These are phyloP conservation scores for Candida sanyiensis DNA, from an alignment of 805 yeast genomes.

Conservation along the genomic window DNA sequence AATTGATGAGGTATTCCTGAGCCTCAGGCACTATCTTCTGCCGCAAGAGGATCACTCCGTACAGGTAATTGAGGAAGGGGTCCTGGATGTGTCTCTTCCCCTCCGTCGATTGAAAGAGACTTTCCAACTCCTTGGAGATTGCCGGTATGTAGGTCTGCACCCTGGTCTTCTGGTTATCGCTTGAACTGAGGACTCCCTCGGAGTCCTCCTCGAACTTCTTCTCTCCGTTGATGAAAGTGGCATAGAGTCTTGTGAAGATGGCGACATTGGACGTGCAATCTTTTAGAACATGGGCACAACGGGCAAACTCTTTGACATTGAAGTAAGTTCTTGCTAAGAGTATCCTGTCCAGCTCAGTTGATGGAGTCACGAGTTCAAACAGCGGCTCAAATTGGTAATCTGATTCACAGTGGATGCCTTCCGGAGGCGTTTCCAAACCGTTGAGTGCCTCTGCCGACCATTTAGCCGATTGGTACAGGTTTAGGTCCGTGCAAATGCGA, in stretches of 20 bases:
- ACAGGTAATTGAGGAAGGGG: conserved; percentile 65
- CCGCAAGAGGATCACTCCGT: conserved; percentile 61
- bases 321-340: conserved; percentile 68
- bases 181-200: conserved; percentile 54
- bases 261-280: conserved; percentile 47
- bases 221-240: conserved; percentile 73
- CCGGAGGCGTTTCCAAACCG: conserved; percentile 34
- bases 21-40: conserved; percentile 60
- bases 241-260: conserved; percentile 59
- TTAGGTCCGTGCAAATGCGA: conserved; percentile 44
- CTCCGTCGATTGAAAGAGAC: conserved; percentile 11
- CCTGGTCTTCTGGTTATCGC: conserved; percentile 27
- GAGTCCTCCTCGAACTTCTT: conserved; percentile 63
- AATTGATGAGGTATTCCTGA: conserved; percentile 49
- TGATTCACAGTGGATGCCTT: conserved; percentile 5
- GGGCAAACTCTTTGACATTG: conserved; percentile 76
- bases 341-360: conserved; percentile 39
- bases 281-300: conserved; percentile 59
- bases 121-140: conserved; percentile 41
- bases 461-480: conserved; percentile 66
- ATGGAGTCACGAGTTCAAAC: not conserved
- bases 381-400: conserved; percentile 6
- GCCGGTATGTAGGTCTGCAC: conserved; percentile 26
- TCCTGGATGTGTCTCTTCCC: conserved; percentile 27
- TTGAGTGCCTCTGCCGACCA: conserved; percentile 81